Evolutionary conservation across 2,329 filamentous ascomycete species (phyloP), one percentile per base, ranked within the genome.

Genomic region (Huntiella moniliformis): DNA sequence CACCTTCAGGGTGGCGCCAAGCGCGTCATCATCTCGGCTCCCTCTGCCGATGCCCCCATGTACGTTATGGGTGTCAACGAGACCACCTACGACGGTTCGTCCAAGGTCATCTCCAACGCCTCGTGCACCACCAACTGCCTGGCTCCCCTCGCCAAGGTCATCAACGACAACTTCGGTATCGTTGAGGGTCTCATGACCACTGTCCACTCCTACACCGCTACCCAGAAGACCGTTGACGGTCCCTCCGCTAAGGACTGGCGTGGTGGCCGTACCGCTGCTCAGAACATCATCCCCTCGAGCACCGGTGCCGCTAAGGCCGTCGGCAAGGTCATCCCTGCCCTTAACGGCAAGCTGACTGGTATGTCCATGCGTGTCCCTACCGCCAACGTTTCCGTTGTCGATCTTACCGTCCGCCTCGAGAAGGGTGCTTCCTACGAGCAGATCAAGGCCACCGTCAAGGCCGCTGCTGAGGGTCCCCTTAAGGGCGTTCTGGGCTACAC

Each of bases 81-180:
- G 70, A 76, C 87, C 66, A 74, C 68, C 59, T 96, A 96, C 80
- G 88, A 83, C 67, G 79, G 81, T 64, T 82, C 82, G 64, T 76
- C 91, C 66, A 71, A 85, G 59, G 80, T 98, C 66, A 84, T 96
- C 72, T 96, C 91, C 71, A 98, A 98, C 74, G 91, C 91, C 59
- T 96, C 91, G 58, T 96, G 91, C 85, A 98, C 91, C 67, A 96
- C 91, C 76, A 98, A 98, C 84, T 96, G 91, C 80, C 72, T 98
- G 68, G 91, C 91, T 67, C 91, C 91, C 64, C 82, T 98, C 55
- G 91, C 91, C 73, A 98, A 96, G 83, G 86, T 96, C 62, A 78
- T 98, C 72, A 73, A 98, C 78, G 88, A 96, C 77, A 92, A 95
- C 69, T 98, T 81, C 74, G 80, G 74, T 67, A 91, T 98, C 65